These are phyloP conservation scores for Ochromonas danica DNA, from an alignment of 108 stramenopile species.

Conservation along the genomic window DNA sequence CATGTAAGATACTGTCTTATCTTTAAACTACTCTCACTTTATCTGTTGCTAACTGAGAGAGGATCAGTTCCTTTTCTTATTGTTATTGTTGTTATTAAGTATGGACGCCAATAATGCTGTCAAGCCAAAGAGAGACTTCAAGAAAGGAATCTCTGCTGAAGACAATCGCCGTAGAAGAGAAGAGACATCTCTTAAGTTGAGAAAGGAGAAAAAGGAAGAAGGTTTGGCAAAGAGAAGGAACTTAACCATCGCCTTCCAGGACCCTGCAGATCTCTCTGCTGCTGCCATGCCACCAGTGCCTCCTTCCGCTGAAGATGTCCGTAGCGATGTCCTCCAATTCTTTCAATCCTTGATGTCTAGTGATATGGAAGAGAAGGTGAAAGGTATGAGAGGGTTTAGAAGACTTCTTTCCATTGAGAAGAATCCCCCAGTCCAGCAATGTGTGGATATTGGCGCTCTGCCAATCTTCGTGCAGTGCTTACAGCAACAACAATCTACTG, in stretches of 20 bases:
- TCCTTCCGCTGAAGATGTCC: neutral
- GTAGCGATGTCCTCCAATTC: neutral
- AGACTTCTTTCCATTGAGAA: constrained; percentile 73
- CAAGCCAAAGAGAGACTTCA: neutral
- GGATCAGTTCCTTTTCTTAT: no score
- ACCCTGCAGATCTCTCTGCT: neutral
- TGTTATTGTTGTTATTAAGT: no score
- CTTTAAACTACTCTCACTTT: no score
- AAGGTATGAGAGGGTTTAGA: constrained; percentile 67
- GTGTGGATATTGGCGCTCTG: constrained; percentile 68
- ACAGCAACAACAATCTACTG: constrained; percentile 46
- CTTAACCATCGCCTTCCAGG: neutral
- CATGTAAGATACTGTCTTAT: no score
- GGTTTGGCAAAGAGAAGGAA: constrained; percentile 29
- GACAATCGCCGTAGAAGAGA: constrained; percentile 12
- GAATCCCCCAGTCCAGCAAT: constrained; percentile 76
- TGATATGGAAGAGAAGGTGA: constrained; percentile 44
- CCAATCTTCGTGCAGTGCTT: constrained; percentile 69
- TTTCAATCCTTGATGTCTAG: neutral
- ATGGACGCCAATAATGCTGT: no score
- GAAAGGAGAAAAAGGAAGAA: constrained; percentile 33
- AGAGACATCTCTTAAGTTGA: neutral
- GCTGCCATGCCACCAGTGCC: neutral
- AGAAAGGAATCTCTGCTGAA: constrained; percentile 21
- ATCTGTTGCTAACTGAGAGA: no score